A percentile compares a stretch with the other conserved stretches of the same genome.
phyloP scores from a whole-genome alignment of 1,139 yeast genomes.

The Debaryomyces psychrophilus region DNA sequence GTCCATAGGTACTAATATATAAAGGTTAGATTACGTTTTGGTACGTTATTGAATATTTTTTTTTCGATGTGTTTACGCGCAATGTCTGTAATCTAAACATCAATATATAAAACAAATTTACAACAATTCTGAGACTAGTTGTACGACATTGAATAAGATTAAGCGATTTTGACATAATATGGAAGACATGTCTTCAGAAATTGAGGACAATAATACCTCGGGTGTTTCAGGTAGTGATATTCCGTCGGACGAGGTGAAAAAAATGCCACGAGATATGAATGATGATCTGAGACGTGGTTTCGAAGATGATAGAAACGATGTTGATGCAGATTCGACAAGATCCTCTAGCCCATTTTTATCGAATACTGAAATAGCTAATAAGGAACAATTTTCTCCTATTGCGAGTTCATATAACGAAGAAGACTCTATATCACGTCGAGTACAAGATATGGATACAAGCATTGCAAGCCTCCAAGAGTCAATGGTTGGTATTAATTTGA shows the following conservation, averaged over 20 bases:
- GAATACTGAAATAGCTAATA: slow-evolving; percentile 22
- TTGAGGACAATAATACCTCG: slow-evolving; percentile 1
- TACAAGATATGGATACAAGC: slow-evolving; percentile 25
- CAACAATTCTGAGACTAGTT: neutral
- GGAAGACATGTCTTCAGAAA: slow-evolving; percentile 4
- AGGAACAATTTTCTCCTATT: neutral
- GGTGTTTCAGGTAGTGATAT: slow-evolving; percentile 2
- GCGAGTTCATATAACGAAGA: neutral
- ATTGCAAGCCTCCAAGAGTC: slow-evolving; percentile 28
- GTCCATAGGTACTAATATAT: slow-evolving; percentile 6
- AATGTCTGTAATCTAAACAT: slow-evolving; percentile 4
- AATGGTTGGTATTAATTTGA: slow-evolving; percentile 21
- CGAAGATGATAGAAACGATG: slow-evolving; percentile 4
- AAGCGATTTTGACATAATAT: neutral
- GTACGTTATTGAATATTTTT: neutral
- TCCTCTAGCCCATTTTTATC: slow-evolving; percentile 38
- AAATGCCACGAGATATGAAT: neutral
- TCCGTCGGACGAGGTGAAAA: neutral
- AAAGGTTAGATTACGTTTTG: slow-evolving; percentile 1
- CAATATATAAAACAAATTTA: neutral
- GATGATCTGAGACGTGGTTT: slow-evolving; percentile 4
- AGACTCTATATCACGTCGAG: slow-evolving; percentile 6
- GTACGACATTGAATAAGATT: neutral
- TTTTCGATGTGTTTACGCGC: slow-evolving; percentile 6
- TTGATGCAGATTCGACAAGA: slow-evolving; percentile 9